Percentiles rank a stretch among this genome's conserved stretches.
Conservation (phyloP, 2,329 filamentous ascomycete species). For the Aspergillus fijiensis region DNA sequence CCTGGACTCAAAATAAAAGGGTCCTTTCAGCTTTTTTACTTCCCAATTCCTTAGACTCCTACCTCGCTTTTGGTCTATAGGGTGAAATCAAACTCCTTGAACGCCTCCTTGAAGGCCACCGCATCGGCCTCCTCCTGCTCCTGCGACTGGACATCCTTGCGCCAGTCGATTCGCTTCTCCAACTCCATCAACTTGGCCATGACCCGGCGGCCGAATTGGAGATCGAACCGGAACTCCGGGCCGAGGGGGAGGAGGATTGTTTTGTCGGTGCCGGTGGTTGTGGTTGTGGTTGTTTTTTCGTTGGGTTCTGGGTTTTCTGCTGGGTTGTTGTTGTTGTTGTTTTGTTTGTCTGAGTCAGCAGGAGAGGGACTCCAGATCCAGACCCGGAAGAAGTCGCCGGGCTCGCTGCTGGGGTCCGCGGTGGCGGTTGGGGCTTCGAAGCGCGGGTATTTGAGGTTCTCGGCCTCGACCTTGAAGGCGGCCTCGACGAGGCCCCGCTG, state of each 20-base stretch:
- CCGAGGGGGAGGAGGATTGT: conserved; percentile 73
- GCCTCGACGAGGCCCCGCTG: conserved; percentile 75
- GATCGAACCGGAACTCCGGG: conserved; percentile 73
- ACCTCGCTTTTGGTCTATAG: conserved; percentile 30
- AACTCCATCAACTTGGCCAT: conserved; percentile 82
- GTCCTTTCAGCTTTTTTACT: too few relatives aligned
- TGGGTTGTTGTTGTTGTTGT: too few relatives aligned
- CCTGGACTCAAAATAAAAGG: neutral
- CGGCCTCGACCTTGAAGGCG: conserved; percentile 83
- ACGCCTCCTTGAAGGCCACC: conserved; percentile 74
- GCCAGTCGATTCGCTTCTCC: conserved; percentile 79
- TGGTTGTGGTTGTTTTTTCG: conserved; percentile 1
- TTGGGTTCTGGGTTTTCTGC: neutral
- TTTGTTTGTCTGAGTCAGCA: too few relatives aligned
- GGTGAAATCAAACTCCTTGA: conserved; percentile 85
- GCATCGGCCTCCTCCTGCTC: conserved; percentile 79
- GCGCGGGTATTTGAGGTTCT: conserved; percentile 64
- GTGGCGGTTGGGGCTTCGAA: conserved; percentile 46
- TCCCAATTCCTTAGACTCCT: too few relatives aligned
- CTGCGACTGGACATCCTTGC: conserved; percentile 73
- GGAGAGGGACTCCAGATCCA: conserved; percentile 66
- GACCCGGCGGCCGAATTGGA: conserved; percentile 86
- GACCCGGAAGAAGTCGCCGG: conserved; percentile 71
- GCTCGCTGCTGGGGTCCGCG: conserved; percentile 41
- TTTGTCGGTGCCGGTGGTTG: conserved; percentile 49